A percentile compares a stretch with the other conserved stretches of the same genome.
These are phyloP conservation scores for Colletotrichum acutatum DNA, from an alignment of 2,329 filamentous ascomycete genomes.

Conservation along the genomic window DNA sequence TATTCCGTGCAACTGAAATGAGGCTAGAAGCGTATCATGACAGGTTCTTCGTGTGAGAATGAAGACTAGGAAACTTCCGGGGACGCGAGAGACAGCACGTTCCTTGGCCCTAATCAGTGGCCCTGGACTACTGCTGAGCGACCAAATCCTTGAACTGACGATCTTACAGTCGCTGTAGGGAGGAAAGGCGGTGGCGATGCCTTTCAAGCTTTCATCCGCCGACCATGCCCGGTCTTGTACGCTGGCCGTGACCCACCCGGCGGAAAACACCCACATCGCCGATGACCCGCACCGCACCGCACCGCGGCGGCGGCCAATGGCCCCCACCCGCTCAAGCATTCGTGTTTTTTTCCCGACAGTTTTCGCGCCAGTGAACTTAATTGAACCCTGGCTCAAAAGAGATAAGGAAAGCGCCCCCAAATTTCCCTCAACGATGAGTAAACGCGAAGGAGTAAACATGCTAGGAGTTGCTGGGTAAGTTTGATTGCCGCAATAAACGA, in stretches of 20 bases:
- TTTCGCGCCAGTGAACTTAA: background rate
- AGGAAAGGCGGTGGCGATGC: background rate
- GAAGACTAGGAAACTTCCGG: background rate
- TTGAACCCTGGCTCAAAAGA: background rate
- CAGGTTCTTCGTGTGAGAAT: background rate
- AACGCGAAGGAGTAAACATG: background rate
- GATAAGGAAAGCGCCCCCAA: background rate
- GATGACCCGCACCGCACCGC: background rate
- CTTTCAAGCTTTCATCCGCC: background rate
- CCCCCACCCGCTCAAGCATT: background rate
- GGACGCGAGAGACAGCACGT: background rate
- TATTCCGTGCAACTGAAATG: fast-evolving
- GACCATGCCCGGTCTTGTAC: background rate
- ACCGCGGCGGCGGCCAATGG: background rate
- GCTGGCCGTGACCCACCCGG: background rate
- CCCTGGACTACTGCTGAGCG: too few relatives aligned
- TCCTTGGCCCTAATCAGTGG: fast-evolving
- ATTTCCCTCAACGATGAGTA: background rate
- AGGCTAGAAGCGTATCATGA: background rate
- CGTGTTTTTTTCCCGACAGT: background rate
- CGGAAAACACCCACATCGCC: background rate
- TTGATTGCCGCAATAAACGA: background rate
- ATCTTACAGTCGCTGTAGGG: too few relatives aligned
- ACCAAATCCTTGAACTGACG: fast-evolving
- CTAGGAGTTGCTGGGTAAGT: background rate